phyloP scores from a whole-genome alignment of 257 asterid genomes.

The Nemophila menziesii region DNA sequence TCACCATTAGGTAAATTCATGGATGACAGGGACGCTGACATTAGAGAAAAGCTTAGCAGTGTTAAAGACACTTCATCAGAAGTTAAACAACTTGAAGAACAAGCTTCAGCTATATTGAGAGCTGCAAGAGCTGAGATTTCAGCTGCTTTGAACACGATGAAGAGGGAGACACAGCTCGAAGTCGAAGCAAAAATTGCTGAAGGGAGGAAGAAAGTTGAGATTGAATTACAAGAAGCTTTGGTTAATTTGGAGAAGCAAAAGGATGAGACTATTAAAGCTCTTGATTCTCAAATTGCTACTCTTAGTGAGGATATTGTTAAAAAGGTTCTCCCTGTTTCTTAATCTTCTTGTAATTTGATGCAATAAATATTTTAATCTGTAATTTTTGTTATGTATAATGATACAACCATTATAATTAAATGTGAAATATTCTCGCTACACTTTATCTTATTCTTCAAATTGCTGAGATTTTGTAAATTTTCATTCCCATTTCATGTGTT shows the following conservation, averaged over 20 bases:
- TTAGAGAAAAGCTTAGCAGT: slow-evolving; percentile 56
- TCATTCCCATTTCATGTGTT: background rate
- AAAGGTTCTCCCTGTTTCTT: slow-evolving; percentile 75
- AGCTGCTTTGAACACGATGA: slow-evolving; percentile 83
- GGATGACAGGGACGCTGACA: slow-evolving; percentile 82
- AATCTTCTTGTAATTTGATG: slow-evolving; percentile 4
- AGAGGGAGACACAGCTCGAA: slow-evolving; percentile 80
- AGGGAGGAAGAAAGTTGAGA: slow-evolving; percentile 78
- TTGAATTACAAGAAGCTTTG: slow-evolving; percentile 76
- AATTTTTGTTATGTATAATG: too few species aligned
- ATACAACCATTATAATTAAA: background rate
- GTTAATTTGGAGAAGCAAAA: slow-evolving; percentile 59
- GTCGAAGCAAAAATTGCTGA: slow-evolving; percentile 70
- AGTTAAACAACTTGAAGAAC: slow-evolving; percentile 78
- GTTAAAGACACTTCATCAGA: slow-evolving; percentile 83
- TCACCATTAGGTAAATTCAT: slow-evolving; percentile 75
- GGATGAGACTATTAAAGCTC: slow-evolving; percentile 61
- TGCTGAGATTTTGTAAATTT: background rate
- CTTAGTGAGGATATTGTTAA: slow-evolving; percentile 82
- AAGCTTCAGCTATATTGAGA: slow-evolving; percentile 66
- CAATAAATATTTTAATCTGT: too few species aligned
- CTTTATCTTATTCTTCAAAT: background rate
- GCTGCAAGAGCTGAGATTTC: slow-evolving; percentile 94
- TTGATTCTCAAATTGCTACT: slow-evolving; percentile 73
- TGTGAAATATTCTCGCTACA: background rate